phyloP scores from a whole-genome alignment of 805 yeast species.

The Ogataea pignaliae region DNA sequence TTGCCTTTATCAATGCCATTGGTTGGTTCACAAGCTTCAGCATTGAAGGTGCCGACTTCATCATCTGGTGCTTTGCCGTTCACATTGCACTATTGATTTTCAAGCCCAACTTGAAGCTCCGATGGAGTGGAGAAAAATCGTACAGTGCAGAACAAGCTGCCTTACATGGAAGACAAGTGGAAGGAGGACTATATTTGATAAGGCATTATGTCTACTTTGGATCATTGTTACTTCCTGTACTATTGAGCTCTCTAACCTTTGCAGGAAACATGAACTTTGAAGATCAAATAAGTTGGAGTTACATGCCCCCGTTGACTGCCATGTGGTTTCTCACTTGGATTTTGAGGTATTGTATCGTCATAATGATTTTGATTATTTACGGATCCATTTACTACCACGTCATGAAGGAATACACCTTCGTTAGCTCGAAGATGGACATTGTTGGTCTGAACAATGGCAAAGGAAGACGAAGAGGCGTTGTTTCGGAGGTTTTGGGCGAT shows the following conservation, averaged over 20 bases:
- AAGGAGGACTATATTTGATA: constrained; percentile 69
- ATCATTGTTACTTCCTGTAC: constrained; percentile 56
- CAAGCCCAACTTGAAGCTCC: constrained; percentile 47
- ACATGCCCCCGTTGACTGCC: constrained; percentile 62
- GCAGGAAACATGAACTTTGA: constrained; percentile 51
- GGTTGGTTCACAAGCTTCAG: constrained; percentile 81
- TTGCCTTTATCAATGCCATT: constrained; percentile 52
- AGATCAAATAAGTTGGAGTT: constrained; percentile 72
- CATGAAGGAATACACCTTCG: constrained; percentile 50
- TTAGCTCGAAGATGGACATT: constrained; percentile 38
- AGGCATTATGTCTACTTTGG: constrained; percentile 54
- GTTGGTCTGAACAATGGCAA: constrained; percentile 6
- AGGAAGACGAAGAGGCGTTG: constrained; percentile 9
- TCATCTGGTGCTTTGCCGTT: constrained; percentile 75
- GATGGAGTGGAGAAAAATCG: constrained; percentile 20
- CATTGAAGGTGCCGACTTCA: constrained; percentile 83
- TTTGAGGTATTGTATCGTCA: constrained; percentile 65
- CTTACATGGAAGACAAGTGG: constrained; percentile 27
- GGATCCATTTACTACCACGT: constrained; percentile 70
- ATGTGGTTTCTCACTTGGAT: constrained; percentile 82
- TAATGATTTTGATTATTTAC: constrained; percentile 61
- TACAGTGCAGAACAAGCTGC: background rate
- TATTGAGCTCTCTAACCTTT: constrained; percentile 71
- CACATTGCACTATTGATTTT: constrained; percentile 77
- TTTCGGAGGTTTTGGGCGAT: constrained; percentile 22